These are phyloP conservation scores for Sporobolomyces phaffii DNA, from an alignment of 768 basidiomycete genomes.

Conservation along the genomic window DNA sequence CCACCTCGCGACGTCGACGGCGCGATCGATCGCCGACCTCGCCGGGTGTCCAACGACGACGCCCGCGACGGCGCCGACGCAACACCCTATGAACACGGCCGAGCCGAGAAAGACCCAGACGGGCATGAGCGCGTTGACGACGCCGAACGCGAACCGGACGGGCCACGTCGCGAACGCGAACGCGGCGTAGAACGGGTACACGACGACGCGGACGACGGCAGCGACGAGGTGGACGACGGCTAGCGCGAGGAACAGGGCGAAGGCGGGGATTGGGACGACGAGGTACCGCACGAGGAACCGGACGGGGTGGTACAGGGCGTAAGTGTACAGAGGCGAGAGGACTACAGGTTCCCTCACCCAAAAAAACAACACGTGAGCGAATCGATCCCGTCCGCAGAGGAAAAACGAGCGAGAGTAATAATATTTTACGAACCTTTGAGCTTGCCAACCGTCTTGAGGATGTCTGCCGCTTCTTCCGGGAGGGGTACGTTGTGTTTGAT, in stretches of 20 bases:
- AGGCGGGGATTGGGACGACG: constrained; percentile 4
- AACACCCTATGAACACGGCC: constrained; percentile 7
- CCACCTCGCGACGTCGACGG: neutral
- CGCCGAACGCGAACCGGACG: neutral
- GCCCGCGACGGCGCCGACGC: constrained; percentile 1
- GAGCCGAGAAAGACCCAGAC: constrained; percentile 11
- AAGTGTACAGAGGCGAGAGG: constrained; percentile 16
- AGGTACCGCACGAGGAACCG: constrained; percentile 21
- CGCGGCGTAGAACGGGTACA: neutral
- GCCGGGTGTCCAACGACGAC: constrained; percentile 3
- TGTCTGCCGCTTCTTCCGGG: constrained; percentile 15
- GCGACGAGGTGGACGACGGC: neutral
- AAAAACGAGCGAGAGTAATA: neutral
- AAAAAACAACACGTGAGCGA: neutral
- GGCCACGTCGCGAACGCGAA: neutral
- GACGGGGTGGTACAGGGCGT: constrained; percentile 23
- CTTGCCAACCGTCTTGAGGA: constrained; percentile 20
- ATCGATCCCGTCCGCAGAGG: neutral
- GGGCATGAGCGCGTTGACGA: constrained; percentile 4
- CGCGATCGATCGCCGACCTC: neutral
- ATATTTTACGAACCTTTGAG: constrained; percentile 3
- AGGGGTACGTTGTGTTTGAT: constrained; percentile 2
- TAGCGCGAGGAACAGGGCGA: constrained; percentile 2
- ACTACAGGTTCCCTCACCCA: too few species aligned
- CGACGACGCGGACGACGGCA: neutral